These are phyloP conservation scores for Phascolomyces articulosus DNA, from an alignment of 371 early-diverging fungal species.

Conservation along the genomic window DNA sequence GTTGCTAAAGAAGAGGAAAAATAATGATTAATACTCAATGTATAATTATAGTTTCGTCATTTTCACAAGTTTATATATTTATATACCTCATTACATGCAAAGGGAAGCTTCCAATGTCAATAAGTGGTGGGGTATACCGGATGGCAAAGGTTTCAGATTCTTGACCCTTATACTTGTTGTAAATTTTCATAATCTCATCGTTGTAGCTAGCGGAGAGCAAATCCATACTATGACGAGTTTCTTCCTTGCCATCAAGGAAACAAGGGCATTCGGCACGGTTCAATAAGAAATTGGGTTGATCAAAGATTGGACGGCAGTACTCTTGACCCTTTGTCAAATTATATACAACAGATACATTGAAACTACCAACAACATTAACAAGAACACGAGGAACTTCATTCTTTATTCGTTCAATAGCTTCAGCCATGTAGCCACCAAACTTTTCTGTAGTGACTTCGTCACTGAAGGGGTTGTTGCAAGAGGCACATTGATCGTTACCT, in stretches of 20 bases:
- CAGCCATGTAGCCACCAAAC: constrained; percentile 13
- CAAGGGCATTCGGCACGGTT: constrained; percentile 19
- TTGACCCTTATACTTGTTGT: constrained; percentile 13
- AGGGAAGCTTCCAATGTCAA: constrained; percentile 14
- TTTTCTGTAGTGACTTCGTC: constrained; percentile 14
- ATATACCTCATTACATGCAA: constrained; percentile 12
- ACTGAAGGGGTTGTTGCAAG: constrained; percentile 4
- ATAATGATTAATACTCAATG: neutral
- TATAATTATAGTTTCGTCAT: too few species aligned
- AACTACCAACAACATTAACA: constrained; percentile 19
- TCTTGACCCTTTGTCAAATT: constrained; percentile 10
- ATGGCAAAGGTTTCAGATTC: constrained; percentile 14
- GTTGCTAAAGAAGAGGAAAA: constrained; percentile 4
- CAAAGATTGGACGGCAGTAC: constrained; percentile 10
- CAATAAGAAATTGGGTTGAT: constrained; percentile 2
- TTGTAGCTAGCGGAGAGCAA: constrained; percentile 13
- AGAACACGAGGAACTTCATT: constrained; percentile 10
- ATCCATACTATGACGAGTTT: constrained; percentile 5
- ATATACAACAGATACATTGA: constrained; percentile 19
- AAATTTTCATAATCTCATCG: constrained; percentile 2
- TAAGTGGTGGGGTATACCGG: constrained; percentile 3
- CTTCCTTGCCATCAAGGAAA: constrained; percentile 7
- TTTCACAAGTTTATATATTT: too few species aligned
- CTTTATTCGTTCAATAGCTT: constrained; percentile 14
- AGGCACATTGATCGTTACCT: constrained; percentile 26